Evolutionary conservation across 192 early-diverging fungal species (phyloP).

Genomic region (Chytriomyces confervae): DNA sequence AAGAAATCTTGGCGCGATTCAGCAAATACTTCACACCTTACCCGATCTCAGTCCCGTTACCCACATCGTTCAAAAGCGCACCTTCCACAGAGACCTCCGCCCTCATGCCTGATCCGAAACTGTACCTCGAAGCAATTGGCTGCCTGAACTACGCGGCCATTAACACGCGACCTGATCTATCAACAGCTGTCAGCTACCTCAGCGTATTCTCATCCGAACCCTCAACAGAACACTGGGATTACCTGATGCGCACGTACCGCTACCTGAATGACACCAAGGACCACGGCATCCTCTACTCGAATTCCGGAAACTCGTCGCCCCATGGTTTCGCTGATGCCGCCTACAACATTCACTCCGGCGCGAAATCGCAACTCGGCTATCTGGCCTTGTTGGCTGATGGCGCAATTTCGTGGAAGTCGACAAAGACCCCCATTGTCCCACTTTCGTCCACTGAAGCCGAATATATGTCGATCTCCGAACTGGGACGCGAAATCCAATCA

Average conservation of each 20-base stretch:
- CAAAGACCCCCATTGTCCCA: background rate
- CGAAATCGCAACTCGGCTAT: conserved; percentile 17
- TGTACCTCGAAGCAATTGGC: background rate
- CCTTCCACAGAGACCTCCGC: background rate
- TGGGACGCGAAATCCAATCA: background rate
- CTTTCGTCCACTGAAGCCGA: conserved; percentile 8
- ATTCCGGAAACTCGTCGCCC: background rate
- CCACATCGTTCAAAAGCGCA: background rate
- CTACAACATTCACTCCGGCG: background rate
- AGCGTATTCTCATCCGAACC: background rate
- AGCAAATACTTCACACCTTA: background rate
- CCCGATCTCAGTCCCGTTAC: background rate
- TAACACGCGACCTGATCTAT: background rate
- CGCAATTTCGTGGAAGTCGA: no score
- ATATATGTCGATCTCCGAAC: background rate
- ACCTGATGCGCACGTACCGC: background rate
- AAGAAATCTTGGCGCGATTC: background rate
- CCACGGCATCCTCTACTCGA: no score
- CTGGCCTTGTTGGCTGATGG: background rate
- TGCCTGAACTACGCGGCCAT: conserved; percentile 2
- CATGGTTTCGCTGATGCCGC: conserved; percentile 7
- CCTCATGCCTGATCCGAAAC: background rate
- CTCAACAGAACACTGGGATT: background rate
- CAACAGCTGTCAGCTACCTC: background rate
- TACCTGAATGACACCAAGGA: background rate